A percentile compares a stretch with the other conserved stretches of the same genome.
phyloP scores from a whole-genome alignment of 495 filamentous ascomycete genomes.

The Penicillium coffeae region DNA sequence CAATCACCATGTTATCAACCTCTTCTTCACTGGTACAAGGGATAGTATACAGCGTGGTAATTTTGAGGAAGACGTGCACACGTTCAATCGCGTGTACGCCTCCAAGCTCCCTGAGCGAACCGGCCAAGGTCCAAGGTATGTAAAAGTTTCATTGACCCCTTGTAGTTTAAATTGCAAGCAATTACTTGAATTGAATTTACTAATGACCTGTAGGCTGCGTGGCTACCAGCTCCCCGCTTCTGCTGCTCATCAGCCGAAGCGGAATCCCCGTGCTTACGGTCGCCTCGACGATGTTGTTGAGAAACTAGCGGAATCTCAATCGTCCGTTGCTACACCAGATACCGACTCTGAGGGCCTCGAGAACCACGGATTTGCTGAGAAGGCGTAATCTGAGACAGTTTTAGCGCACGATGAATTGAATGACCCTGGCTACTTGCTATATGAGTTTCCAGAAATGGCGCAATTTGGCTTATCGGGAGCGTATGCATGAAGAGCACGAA shows the following conservation, averaged over 20 bases:
- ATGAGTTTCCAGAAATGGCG: constrained; percentile 5
- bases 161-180: not conserved
- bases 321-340: constrained; percentile 45
- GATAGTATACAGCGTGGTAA: constrained; percentile 52
- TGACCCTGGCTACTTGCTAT: constrained; percentile 10
- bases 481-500: constrained; percentile 4
- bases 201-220: constrained; percentile 50
- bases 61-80: constrained; percentile 56
- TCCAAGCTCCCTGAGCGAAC: constrained; percentile 64
- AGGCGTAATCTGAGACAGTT: constrained; percentile 11
- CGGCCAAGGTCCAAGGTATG: constrained; percentile 72
- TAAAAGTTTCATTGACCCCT: not conserved
- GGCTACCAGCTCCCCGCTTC: constrained; percentile 80
- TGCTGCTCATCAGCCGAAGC: constrained; percentile 58
- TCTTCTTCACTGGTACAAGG: constrained; percentile 71
- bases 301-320: constrained; percentile 48
- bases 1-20: constrained; percentile 67
- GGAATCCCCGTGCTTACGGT: constrained; percentile 64
- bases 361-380: constrained; percentile 59
- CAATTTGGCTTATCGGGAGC: not conserved
- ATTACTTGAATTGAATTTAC: not conserved
- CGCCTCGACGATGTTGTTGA: constrained; percentile 48
- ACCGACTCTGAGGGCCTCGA: constrained; percentile 52
- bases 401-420: not conserved
- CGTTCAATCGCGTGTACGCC: constrained; percentile 63